Percentiles rank a stretch among this genome's conserved stretches.
These are phyloP conservation scores for Nematodospora valgi DNA, from an alignment of 805 yeast genomes.

Conservation along the genomic window DNA sequence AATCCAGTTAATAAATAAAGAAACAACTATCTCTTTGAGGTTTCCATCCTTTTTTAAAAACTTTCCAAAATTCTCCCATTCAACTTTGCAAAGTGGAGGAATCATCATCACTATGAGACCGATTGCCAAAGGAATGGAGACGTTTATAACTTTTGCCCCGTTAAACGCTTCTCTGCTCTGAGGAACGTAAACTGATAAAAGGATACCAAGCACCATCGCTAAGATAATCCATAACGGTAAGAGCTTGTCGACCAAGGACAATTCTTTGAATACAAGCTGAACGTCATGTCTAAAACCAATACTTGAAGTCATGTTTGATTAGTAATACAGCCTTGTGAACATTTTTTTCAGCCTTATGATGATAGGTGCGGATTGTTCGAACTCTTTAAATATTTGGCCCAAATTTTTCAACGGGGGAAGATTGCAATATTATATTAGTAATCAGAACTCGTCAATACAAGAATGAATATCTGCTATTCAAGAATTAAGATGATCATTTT, in stretches of 20 bases:
- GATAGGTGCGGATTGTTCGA: no score
- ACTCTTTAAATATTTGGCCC: no score
- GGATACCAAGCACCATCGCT: conserved; percentile 35
- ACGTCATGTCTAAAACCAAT: no score
- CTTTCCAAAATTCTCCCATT: conserved; percentile 41
- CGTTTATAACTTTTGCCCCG: conserved; percentile 32
- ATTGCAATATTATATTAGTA: no score
- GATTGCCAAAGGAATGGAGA: conserved; percentile 44
- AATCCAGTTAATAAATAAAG: conserved; percentile 51
- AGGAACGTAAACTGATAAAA: conserved; percentile 42
- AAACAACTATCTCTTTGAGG: conserved; percentile 28
- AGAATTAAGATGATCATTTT: no score
- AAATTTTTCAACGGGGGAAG: no score
- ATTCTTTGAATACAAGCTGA: no score
- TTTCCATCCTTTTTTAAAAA: conserved; percentile 13
- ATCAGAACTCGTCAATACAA: no score
- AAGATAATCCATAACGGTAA: conserved; percentile 33
- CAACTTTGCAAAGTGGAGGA: conserved; percentile 53
- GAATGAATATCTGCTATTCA: no score
- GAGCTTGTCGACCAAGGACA: conserved; percentile 33
- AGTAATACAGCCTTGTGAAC: no score
- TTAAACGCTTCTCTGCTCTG: conserved; percentile 31
- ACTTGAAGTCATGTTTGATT: no score
- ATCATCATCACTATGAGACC: conserved; percentile 56
- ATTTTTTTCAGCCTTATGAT: no score